Conservation (phyloP, 2,329 filamentous ascomycete species). For the Pseudogymnoascus sp. region DNA sequence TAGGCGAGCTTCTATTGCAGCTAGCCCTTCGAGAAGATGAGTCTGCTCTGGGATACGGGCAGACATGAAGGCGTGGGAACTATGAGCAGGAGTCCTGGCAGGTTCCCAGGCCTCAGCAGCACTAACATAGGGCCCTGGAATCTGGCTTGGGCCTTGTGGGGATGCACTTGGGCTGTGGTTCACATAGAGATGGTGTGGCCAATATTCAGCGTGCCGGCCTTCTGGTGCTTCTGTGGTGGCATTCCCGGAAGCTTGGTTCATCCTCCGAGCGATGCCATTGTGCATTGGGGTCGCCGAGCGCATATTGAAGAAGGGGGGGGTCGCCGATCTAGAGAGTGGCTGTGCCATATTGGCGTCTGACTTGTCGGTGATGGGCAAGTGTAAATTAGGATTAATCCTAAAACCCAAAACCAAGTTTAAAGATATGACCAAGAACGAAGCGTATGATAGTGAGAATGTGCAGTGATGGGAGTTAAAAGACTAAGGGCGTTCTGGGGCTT, state of each 20-base stretch:
- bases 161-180: background rate
- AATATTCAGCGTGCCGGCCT: background rate
- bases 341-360: background rate
- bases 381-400: background rate
- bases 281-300: background rate
- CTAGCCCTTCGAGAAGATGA: background rate
- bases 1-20: background rate
- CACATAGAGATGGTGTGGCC: background rate
- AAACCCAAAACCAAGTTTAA: background rate
- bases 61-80: background rate
- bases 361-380: background rate
- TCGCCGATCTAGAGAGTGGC: background rate
- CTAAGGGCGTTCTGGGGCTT: background rate
- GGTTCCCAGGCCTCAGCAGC: background rate
- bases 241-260: background rate
- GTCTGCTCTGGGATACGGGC: background rate
- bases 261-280: background rate
- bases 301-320: background rate
- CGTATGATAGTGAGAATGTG: background rate
- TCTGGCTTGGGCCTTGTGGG: background rate
- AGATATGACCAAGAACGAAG: background rate
- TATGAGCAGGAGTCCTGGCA: background rate
- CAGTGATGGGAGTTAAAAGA: background rate
- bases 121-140: background rate
- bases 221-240: background rate